Evolutionary conservation across 805 yeast species (phyloP), one percentile per base, ranked within the genome.

Genomic region (Kazachstania viticola): DNA sequence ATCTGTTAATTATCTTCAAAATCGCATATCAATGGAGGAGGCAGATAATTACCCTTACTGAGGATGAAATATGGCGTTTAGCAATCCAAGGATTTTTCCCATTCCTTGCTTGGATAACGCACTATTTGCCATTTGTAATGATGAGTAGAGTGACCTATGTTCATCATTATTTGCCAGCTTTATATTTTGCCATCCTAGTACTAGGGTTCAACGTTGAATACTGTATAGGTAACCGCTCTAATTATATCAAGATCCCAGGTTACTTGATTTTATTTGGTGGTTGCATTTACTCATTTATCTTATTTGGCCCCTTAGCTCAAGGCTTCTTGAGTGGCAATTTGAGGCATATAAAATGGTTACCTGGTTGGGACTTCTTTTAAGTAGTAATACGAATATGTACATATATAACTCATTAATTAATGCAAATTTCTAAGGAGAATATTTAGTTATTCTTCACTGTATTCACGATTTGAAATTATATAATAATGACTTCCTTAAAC

Each of bases 61-160:
- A 48, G 34, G 57, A 41, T 19, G 53, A 54, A 24, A 45, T 67
- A 26, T 69, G 60, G 57, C 55, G 45, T 33, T 63, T 65, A 39
- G 42, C 67, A 12, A 62, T 73, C 59, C 80, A 81, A 25, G 95
- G 94, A 33, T 49, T 80, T 21, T 73, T 81, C 46, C 95, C 97
- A 17, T 79, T 87, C 62, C 50, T 82, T 26, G 94, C 95, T 9
- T 88, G 96, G 96, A 67, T 75, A 27, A 65, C 84, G 48, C 96
- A 88, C 59, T 88, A 66, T 58, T 51, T 81, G 48, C 97, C 98
- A 21, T 88, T 88, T 60, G 72, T 79, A 21, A 60, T 84, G 37
- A 88, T 88, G 98, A 85, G 93, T 9, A 80, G 98, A 65, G 96
- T 91, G 35, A 85, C 94, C 2, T 88, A 91, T 55, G 91, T 88